These are phyloP conservation scores for Solanum verrucosum DNA, from an alignment of 257 asterid species.

Conservation along the genomic window DNA sequence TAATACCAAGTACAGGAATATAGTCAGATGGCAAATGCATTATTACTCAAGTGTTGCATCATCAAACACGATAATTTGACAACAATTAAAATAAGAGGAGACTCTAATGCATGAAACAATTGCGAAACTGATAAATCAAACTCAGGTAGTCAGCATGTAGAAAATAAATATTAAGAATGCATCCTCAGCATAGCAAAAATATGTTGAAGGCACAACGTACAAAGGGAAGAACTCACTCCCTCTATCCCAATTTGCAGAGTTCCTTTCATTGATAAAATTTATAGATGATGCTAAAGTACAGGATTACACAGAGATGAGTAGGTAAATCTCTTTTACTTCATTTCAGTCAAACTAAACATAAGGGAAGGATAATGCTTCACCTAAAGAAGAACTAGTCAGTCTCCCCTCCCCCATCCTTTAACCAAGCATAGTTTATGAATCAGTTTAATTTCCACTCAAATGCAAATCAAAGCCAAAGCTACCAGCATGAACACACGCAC, in stretches of 20 bases:
- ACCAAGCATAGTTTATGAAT: background rate
- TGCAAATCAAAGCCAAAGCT: background rate
- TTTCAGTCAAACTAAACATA: background rate
- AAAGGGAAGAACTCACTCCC: background rate
- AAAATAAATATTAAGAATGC: background rate
- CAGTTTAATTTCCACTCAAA: background rate
- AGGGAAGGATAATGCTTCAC: background rate
- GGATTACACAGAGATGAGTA: background rate
- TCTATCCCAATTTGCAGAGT: background rate
- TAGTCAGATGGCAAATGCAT: background rate
- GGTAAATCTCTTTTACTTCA: background rate
- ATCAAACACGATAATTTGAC: background rate
- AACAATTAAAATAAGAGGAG: background rate
- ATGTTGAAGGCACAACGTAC: background rate
- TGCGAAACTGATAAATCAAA: background rate
- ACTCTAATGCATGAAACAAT: background rate
- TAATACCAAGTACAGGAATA: conserved; percentile 2
- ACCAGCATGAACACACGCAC: background rate
- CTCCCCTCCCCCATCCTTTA: background rate
- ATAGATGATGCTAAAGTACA: background rate
- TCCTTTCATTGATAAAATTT: background rate
- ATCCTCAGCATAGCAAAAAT: background rate
- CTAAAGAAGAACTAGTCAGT: background rate
- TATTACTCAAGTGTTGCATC: background rate
- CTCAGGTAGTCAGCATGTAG: background rate